Evolutionary conservation across 371 early-diverging fungal genomes (phyloP), one percentile per base, ranked within the genome.

Genomic region (Basidiobolus heterosporus): DNA sequence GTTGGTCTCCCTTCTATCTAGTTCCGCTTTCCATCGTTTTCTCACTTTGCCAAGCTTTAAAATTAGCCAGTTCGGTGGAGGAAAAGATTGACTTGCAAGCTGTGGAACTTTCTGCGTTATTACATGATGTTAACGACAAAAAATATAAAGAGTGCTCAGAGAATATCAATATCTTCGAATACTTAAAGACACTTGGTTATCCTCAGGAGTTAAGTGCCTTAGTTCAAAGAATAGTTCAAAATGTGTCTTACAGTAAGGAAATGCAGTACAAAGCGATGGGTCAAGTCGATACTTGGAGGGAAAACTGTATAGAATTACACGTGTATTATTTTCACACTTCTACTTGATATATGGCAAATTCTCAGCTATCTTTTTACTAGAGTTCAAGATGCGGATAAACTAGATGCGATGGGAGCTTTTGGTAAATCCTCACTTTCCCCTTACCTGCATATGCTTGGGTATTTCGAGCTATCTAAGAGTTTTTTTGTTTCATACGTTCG

Each of bases 351-450:
- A 3, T 17, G 42, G 17, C 19, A 42, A 36, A 9, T 16, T 55
- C 21, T 42, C 18, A 14, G 1, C 30, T 38, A 30, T 20, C 30
- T 7, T 15, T 9, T 36, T 13, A 39, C 22, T 50, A 77, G 78
- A 48, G 84, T 84, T 5, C 80, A 80, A 56, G 86, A 86, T 57
- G 85, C 86, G 0, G 86, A 86, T 53, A 74, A 80, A 39, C 53
- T 86, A 50, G 86, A 86, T 53, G 85, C 86, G 1, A 80, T 86
- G 45, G 86, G 86, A 1, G 86, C 85, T 18, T 78, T 86, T 60
- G 85, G 70, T 66, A 58, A 51, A 49, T 2, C 16, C 15, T 30
- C 0, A 22, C n/a, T 30, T 5, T n/a, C 22, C 9, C 30, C 30
- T 5, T 30, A 9, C 30, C n/a, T n/a, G n/a, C n/a, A n/a, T n/a